Evolutionary conservation across 2,329 filamentous ascomycete genomes (phyloP), one percentile per base, ranked within the genome.

Genomic region (Clonostachys sp.): DNA sequence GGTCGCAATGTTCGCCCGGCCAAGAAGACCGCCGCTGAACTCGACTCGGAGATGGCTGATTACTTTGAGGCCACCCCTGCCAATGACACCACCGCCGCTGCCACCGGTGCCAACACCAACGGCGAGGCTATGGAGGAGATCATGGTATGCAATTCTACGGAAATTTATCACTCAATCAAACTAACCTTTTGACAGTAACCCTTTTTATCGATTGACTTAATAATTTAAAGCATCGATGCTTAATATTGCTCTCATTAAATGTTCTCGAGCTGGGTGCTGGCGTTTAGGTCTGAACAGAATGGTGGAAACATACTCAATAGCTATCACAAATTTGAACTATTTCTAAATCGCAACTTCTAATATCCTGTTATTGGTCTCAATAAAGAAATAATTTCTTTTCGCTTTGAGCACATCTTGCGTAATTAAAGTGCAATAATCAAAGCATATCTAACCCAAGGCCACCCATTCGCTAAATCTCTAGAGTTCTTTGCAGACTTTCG

Each of bases 11-110:
- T 78, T 54, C 81, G 86, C 59, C 77, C 86, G 56, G 72, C 84
- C 61, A 76, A 95, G 74, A 97, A 97, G 87, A 95, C 91, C 0
- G 84, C 87, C 2, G 92, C 96, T 65, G 91, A 99, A 73, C 83
- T 99, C 24, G 94, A 99, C 66, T 91, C 89, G 5, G 94, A 99
- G 68, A 99, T 99, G 94, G 85, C 83, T 17, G 94, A 97, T 68
- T 99, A 99, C 74, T 97, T 95, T 64, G 83, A 77, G 39, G 65
- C 69, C 50, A 58, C 60, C 34, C 72, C 66, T 45, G 73, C 73
- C 55, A 72, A 68, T 46, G 71, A 68, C 39, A 68, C 64, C 50
- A 70, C 72, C 51, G 70, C 71, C 39, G 72, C 72, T 52, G 72
- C 76, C 50, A 58, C 71, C 46, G 63, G 71, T 41, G 65, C 69